Evolutionary conservation across 2,329 filamentous ascomycete species (phyloP).

Genomic region (Colletotrichum sidae): DNA sequence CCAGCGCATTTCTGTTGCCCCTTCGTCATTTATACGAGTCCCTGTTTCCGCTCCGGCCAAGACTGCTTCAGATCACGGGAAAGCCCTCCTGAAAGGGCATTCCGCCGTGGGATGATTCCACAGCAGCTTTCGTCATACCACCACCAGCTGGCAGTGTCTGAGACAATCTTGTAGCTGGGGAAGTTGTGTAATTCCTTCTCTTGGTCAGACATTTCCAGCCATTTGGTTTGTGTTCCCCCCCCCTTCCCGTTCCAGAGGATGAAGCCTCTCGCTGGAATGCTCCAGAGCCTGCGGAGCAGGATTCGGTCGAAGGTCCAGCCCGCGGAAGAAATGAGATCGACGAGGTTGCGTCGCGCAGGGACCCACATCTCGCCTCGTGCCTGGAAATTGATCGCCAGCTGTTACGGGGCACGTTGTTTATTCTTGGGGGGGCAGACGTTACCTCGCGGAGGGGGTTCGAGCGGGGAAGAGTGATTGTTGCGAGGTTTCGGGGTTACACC

Average conservation of each 20-base stretch:
- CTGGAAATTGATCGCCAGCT: constrained; percentile 20
- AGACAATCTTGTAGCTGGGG: constrained; percentile 21
- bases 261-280: constrained; percentile 9
- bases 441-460: neutral
- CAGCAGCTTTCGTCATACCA: constrained; percentile 26
- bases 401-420: too few species aligned
- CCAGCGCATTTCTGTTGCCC: constrained; percentile 15
- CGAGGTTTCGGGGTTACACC: constrained; percentile 30
- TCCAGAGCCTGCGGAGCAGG: neutral
- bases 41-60: neutral
- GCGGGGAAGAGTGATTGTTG: constrained; percentile 20
- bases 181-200: constrained; percentile 1
- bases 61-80: constrained; percentile 2
- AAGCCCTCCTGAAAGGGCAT: constrained; percentile 8
- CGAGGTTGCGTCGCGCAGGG: constrained; percentile 13
- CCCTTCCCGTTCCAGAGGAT: neutral
- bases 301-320: neutral
- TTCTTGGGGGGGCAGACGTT: constrained; percentile 14
- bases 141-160: constrained; percentile 21
- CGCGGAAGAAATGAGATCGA: constrained; percentile 2
- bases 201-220: constrained; percentile 3
- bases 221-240: constrained; percentile 20
- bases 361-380: constrained; percentile 19
- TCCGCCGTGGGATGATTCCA: constrained; percentile 23
- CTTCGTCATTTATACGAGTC: constrained; percentile 1